Base-by-base conservation (phyloP, 805 yeast species). In the Cyberlindnera mississippiensis region DNA sequence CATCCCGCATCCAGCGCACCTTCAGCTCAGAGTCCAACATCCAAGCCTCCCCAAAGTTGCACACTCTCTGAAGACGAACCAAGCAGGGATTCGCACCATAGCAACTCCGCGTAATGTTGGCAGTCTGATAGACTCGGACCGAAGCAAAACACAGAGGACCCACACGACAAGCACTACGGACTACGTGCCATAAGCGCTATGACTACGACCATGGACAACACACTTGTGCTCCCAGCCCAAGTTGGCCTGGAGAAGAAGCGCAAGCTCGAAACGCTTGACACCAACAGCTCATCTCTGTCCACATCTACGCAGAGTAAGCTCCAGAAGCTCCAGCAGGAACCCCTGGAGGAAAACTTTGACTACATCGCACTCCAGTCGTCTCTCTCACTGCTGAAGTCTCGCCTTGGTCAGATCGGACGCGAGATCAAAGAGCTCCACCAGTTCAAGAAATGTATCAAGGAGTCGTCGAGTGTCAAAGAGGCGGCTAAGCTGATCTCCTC, bases 341-440 rank as follows among this genome's bases (percentile, higher is more conserved):
- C 48, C 2, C 40, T 57, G 4, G 52, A 49, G 4, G 54, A 51
- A 17, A 49, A 41, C 35, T 40, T 56, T 12, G 60, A 57, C 40
- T 55, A 43, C 37, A 41, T 55, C 7, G 35, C 60, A 1, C 39
- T 56, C 4, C 44, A 51, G 36, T 50, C 57, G 19, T 42, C 61
- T 3, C 41, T 56, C 22, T 49, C 52, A 3, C 38, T 57, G 15
- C 46, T 57, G 2, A 44, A 45, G 27, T 37, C 55, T 9, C 43
- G 60, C 11, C 35, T 48, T 9, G 14, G 13, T 2, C 38, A 37
- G 22, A 45, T 57, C 19, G 42, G 50, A 37, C 28, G 38, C 2
- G 58, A 56, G 18, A 48, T 57, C 20, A 47, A 46, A 28, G 56
- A 57, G 33, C 37, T 57, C 19, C 38, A 45, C 19, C 39, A 42